These are phyloP conservation scores for Apophysomyces variabilis DNA, from an alignment of 371 early-diverging fungal species.

Conservation along the genomic window DNA sequence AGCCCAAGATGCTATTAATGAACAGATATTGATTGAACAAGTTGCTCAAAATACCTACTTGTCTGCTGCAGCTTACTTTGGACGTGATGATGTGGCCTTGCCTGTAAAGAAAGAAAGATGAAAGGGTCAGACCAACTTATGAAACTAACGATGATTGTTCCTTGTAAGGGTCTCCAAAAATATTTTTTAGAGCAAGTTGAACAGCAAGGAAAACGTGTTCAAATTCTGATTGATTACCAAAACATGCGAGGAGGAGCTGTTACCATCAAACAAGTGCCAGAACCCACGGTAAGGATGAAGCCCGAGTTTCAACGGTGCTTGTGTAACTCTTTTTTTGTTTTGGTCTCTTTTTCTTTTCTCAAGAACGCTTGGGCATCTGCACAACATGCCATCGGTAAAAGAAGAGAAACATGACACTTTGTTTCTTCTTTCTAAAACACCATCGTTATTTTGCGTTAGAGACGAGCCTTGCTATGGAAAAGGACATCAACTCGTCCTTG, in stretches of 20 bases:
- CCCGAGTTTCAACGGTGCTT: background rate
- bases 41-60: constrained; percentile 58
- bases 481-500: constrained; percentile 66
- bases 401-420: background rate
- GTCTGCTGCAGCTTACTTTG: constrained; percentile 58
- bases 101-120: constrained; percentile 39
- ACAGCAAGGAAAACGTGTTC: constrained; percentile 50
- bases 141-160: background rate
- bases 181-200: constrained; percentile 65
- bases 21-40: constrained; percentile 59
- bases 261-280: constrained; percentile 37
- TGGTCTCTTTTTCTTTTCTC: constrained; percentile 19
- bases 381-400: constrained; percentile 36
- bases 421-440: background rate
- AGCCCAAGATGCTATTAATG: constrained; percentile 61
- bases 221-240: constrained; percentile 64
- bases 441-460: constrained; percentile 21
- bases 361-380: constrained; percentile 40
- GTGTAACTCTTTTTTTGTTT: background rate
- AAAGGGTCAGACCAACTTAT: background rate
- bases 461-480: constrained; percentile 43
- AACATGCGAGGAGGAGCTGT: constrained; percentile 64
- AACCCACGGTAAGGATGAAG: constrained; percentile 35
- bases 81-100: constrained; percentile 53
- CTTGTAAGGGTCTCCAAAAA: constrained; percentile 52